phyloP scores from a whole-genome alignment of 371 early-diverging fungal genomes.

The Mortierella sp. region DNA sequence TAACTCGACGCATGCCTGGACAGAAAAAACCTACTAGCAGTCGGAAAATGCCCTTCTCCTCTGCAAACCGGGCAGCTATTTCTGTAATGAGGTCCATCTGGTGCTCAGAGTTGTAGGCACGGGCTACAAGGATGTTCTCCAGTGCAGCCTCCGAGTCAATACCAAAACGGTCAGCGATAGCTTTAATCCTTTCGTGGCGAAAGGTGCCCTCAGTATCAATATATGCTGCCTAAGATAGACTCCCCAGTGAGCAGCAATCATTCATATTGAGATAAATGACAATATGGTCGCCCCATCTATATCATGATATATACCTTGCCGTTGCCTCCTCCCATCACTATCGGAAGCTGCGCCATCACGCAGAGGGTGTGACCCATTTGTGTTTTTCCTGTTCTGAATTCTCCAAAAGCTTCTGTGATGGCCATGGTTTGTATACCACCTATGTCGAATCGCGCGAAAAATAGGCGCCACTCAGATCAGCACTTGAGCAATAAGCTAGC shows the following conservation, averaged over 20 bases:
- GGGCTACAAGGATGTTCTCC: conserved; percentile 78
- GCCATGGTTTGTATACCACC: conserved; percentile 93
- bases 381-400: conserved; percentile 87
- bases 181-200: conserved; percentile 80
- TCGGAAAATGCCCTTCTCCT: conserved; percentile 74
- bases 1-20: too few species aligned
- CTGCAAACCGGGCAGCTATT: conserved; percentile 78
- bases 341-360: conserved; percentile 79
- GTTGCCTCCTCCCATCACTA: conserved; percentile 71
- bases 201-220: conserved; percentile 88
- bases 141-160: conserved; percentile 73
- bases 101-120: conserved; percentile 88
- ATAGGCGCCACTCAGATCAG: too few species aligned
- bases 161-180: conserved; percentile 83
- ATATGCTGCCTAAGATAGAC: conserved; percentile 62
- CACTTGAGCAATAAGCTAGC: too few species aligned
- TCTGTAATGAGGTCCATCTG: conserved; percentile 83
- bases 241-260: neutral
- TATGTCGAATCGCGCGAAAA: too few species aligned
- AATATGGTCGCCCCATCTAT: neutral
- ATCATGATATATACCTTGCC: conserved; percentile 65
- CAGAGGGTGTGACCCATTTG: conserved; percentile 85
- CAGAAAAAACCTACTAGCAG: conserved; percentile 60
- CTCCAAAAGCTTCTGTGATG: conserved; percentile 89
- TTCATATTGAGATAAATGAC: neutral